A percentile compares a stretch with the other conserved stretches of the same genome.
phyloP scores from a whole-genome alignment of 2,329 filamentous ascomycete species.

The Tolypocladium pustulatum region DNA sequence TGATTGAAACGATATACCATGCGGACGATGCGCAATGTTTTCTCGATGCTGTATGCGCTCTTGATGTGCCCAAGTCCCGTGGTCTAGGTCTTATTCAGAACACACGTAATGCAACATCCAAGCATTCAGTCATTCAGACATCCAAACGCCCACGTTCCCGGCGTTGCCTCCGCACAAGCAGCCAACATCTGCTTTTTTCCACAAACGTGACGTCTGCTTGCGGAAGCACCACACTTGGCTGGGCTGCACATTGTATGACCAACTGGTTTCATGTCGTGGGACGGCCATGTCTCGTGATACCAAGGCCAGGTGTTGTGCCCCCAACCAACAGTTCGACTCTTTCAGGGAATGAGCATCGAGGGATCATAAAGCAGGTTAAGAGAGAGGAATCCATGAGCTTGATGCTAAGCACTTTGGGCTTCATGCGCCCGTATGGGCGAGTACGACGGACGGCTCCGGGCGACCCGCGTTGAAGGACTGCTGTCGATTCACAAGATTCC shows the following conservation, averaged over 20 bases:
- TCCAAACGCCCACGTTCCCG: background rate
- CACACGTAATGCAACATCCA: background rate
- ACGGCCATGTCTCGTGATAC: background rate
- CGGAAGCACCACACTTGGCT: background rate
- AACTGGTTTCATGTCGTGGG: background rate
- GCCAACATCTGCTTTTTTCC: background rate
- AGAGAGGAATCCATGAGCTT: background rate
- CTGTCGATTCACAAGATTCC: background rate
- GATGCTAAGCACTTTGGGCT: background rate
- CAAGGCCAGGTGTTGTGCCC: background rate
- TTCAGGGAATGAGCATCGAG: background rate
- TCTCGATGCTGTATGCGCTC: background rate
- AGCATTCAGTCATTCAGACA: background rate
- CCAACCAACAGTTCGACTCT: background rate
- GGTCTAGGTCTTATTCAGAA: background rate
- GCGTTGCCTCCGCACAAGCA: background rate
- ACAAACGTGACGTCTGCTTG: background rate
- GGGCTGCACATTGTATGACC: background rate
- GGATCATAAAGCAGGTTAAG: background rate
- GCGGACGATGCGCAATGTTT: background rate
- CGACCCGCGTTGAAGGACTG: background rate
- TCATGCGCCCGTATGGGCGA: background rate
- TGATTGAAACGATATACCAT: background rate
- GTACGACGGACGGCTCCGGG: background rate
- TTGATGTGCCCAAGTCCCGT: background rate